Conservation (phyloP, 345 rosid genomes). For the Eucalyptus virginea region DNA sequence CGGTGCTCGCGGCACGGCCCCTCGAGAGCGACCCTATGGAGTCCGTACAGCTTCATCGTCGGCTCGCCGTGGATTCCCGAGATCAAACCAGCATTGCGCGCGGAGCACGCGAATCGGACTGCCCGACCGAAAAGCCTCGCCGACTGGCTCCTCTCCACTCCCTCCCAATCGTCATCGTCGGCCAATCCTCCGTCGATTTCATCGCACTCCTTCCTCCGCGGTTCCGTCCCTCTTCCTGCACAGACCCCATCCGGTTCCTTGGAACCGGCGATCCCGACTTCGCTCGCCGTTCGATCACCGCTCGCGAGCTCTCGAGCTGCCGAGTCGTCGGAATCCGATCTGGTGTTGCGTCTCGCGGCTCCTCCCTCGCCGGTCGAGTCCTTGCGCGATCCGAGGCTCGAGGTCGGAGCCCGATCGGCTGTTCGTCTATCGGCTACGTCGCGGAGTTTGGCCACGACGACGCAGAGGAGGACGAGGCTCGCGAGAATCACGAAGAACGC, state of each 20-base stretch:
- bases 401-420: not conserved
- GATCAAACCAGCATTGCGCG: constrained; percentile 2
- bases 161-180: constrained; percentile 39
- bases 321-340: not conserved
- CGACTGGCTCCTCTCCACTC: constrained; percentile 28
- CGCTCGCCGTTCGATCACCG: not conserved
- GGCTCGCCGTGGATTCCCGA: constrained; percentile 2
- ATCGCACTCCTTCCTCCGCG: not conserved
- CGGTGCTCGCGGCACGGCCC: constrained; percentile 39
- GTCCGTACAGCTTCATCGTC: constrained; percentile 26
- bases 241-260: not conserved
- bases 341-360: not conserved
- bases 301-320: not conserved
- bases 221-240: not conserved
- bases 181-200: not conserved
- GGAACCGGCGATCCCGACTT: not conserved
- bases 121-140: constrained; percentile 32
- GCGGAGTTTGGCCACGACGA: not conserved
- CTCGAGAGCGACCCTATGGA: constrained; percentile 39
- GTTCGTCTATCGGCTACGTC: not conserved
- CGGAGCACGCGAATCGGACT: constrained; percentile 13
- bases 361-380: not conserved
- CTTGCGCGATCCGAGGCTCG: not conserved
- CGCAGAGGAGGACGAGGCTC: not conserved
- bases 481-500: not conserved